Percentiles rank a stretch among this genome's conserved stretches.
These are phyloP conservation scores for Yamadazyma sp. DNA, from an alignment of 805 yeast species.

Conservation along the genomic window DNA sequence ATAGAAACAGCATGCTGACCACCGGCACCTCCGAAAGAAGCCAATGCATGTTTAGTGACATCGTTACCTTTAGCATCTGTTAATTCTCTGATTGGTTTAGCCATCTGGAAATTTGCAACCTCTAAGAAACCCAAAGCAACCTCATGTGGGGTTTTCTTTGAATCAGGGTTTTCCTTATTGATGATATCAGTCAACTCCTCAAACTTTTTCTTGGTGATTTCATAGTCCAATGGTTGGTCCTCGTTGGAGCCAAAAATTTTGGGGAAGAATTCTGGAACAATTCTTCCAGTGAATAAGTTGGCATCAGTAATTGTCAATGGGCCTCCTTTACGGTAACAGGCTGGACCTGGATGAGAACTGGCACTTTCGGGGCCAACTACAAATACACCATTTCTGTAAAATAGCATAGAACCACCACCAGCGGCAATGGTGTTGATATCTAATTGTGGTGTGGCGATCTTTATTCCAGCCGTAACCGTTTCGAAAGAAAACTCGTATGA, in stretches of 20 bases:
- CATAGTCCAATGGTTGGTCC: conserved; percentile 64
- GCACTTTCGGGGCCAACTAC: conserved; percentile 88
- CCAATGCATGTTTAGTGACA: conserved; percentile 64
- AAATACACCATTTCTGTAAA: conserved; percentile 39
- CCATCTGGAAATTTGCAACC: conserved; percentile 87
- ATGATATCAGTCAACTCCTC: conserved; percentile 53
- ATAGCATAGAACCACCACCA: conserved; percentile 40
- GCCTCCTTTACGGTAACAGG: conserved; percentile 82
- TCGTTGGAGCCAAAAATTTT: conserved; percentile 82
- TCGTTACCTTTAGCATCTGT: conserved; percentile 84
- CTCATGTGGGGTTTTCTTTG: conserved; percentile 53
- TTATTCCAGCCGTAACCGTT: conserved; percentile 79
- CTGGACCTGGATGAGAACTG: conserved; percentile 87
- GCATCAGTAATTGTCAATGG: conserved; percentile 87
- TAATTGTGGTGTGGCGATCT: conserved; percentile 80
- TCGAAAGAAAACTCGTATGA: conserved; percentile 77
- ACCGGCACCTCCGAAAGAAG: conserved; percentile 91
- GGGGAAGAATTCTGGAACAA: conserved; percentile 75
- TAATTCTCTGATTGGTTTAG: conserved; percentile 78
- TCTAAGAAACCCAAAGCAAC: conserved; percentile 80
- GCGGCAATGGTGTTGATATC: conserved; percentile 47
- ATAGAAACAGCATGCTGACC: conserved; percentile 86
- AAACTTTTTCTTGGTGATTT: conserved; percentile 51
- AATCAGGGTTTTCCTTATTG: conserved; percentile 48
- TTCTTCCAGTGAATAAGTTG: conserved; percentile 67